Base-by-base conservation (phyloP, 1,284 basidiomycete genomes). In the Psilocybe mexicana region DNA sequence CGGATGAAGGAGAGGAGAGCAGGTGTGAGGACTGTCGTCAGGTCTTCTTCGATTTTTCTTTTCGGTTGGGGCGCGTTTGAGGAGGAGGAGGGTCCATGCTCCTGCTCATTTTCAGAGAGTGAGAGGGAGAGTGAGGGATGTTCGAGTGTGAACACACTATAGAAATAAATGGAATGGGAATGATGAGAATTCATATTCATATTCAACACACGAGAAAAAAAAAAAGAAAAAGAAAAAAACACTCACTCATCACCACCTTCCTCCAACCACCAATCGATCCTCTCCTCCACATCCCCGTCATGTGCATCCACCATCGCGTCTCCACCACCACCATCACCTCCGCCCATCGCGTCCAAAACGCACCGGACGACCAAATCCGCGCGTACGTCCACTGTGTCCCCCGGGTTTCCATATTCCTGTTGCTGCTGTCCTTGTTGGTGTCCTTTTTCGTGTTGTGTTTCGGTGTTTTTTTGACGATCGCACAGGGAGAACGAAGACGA, bases 211-310 rank as follows among this genome's bases (percentile, higher is more conserved):
- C 18, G 18, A 18, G 18, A 18, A 54, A 28, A 6, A 33, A 36
- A 10, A 4, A 12, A 26, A 50, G 25, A 49, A 35, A 28, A 35
- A 48, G 54, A 33, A 47, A 30, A 33, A 42, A 47, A 33, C 30
- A 81, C 91, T 69, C 68, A 96, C 94, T 98, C 94, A 62, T 96
- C 94, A 18, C 91, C 87, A 2, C 91, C 92, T 69, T 90, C 85
- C 63, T 96, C 93, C 6, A 96, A 76, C 91, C 94, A 95, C 86
- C 90, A 94, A 61, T 96, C 92, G 7, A 96, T 87, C 18, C 93
- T 80, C 60, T 85, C 84, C 57, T 79, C 75, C 26, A 73, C 65
- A 48, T 70, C 59, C 61, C 65, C 54, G 26, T 18, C 18, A 18
- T 18, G 18, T 18, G 18, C 18, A 18, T 18, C 18, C 18, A 18